Evolutionary conservation across 257 asterid species (phyloP).

Genomic region (Phtheirospermum japonicum): DNA sequence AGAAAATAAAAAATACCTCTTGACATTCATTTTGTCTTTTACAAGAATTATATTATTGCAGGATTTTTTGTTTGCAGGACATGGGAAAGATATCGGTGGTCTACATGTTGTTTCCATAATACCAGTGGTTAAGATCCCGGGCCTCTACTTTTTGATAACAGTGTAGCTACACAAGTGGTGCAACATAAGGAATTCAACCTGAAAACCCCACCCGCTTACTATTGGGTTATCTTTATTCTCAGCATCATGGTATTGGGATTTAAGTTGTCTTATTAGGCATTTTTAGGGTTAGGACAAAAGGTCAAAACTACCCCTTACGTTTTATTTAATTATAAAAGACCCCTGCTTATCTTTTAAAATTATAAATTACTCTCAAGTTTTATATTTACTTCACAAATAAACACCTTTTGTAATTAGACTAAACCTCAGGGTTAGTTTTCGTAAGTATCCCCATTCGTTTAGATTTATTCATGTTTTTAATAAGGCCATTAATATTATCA

Average conservation of each 20-base stretch:
- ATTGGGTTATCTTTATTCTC: slow-evolving; percentile 64
- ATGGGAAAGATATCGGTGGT: slow-evolving; percentile 55
- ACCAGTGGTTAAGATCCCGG: slow-evolving; percentile 84
- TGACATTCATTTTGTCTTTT: too few species aligned
- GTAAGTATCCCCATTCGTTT: too few species aligned
- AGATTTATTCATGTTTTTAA: too few species aligned
- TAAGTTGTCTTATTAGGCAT: neutral
- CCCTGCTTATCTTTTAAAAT: neutral
- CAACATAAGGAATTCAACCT: slow-evolving; percentile 82
- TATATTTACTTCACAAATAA: neutral
- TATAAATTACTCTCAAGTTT: neutral
- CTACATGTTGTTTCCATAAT: slow-evolving; percentile 62
- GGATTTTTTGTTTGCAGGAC: slow-evolving; percentile 45
- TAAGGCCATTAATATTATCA: too few species aligned
- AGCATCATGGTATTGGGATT: slow-evolving; percentile 59
- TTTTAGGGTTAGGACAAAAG: neutral
- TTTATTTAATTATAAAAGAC: neutral
- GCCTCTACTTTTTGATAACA: slow-evolving; percentile 85
- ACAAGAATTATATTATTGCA: neutral
- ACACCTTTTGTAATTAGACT: neutral
- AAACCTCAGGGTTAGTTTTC: neutral
- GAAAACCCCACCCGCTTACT: slow-evolving; percentile 76
- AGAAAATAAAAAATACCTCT: too few species aligned
- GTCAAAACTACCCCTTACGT: neutral
- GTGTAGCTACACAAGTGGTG: slow-evolving; percentile 85